These are phyloP conservation scores for Coemansia sp. DNA, from an alignment of 192 early-diverging fungal species.

Conservation along the genomic window DNA sequence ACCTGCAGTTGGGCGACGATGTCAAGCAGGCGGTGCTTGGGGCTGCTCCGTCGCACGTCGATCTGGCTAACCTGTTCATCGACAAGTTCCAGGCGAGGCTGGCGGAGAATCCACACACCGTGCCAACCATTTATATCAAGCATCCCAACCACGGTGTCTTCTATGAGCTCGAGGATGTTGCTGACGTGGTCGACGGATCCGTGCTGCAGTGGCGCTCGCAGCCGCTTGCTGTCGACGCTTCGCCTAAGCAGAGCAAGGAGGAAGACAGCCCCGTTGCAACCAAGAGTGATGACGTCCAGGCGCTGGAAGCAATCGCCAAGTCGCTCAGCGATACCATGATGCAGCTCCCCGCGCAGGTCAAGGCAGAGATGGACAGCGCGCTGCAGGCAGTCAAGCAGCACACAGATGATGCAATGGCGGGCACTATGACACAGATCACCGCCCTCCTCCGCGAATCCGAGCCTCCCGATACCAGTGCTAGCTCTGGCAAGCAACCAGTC, in stretches of 20 bases:
- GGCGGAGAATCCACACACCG: conserved; percentile 57
- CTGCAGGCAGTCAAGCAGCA: conserved; percentile 12
- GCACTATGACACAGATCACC: background rate
- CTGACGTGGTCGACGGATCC: conserved; percentile 61
- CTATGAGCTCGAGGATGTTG: conserved; percentile 67
- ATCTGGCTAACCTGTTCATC: conserved; percentile 69
- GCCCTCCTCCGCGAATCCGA: background rate
- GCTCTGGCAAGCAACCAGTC: background rate
- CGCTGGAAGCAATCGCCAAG: conserved; percentile 18
- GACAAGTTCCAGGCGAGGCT: conserved; percentile 68
- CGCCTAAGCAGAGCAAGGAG: conserved; percentile 6
- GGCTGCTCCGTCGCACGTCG: conserved; percentile 55
- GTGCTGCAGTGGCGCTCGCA: conserved; percentile 39
- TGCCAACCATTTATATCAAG: conserved; percentile 69
- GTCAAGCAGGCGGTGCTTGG: conserved; percentile 60
- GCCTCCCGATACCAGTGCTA: background rate
- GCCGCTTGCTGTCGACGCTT: conserved; percentile 4
- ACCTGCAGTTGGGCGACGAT: conserved; percentile 64
- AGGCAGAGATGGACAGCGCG: conserved; percentile 34
- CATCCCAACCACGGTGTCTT: conserved; percentile 57
- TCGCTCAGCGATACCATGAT: conserved; percentile 51
- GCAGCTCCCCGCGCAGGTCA: conserved; percentile 58
- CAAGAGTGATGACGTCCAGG: conserved; percentile 2
- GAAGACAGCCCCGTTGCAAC: background rate
- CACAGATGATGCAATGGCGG: background rate